These are phyloP conservation scores for Punica granatum DNA, from an alignment of 345 rosid genomes.

Conservation along the genomic window DNA sequence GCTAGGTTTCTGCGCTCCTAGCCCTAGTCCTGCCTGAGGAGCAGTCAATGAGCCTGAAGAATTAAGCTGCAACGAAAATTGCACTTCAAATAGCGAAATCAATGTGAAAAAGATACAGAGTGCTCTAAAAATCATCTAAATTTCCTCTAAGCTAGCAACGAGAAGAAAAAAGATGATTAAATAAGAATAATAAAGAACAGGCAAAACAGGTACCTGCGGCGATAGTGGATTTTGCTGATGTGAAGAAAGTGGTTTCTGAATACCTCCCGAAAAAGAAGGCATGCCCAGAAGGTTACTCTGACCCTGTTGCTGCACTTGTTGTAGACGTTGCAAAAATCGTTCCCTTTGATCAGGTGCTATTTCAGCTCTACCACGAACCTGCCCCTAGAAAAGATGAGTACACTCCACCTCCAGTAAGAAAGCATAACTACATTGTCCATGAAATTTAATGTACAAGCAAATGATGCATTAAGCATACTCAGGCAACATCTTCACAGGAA, in stretches of 20 bases:
- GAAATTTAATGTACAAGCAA: background rate
- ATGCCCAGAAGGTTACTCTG: slow-evolving; percentile 67
- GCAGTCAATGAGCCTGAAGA: slow-evolving; percentile 43
- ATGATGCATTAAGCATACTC: background rate
- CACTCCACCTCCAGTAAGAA: background rate
- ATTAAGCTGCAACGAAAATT: slow-evolving; percentile 34
- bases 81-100: background rate
- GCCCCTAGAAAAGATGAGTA: slow-evolving; percentile 31
- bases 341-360: slow-evolving; percentile 91
- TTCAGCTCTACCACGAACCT: slow-evolving; percentile 77
- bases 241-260: slow-evolving; percentile 78
- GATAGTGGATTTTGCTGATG: slow-evolving; percentile 62
- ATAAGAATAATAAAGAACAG: background rate
- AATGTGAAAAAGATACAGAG: background rate
- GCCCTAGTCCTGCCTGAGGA: slow-evolving; percentile 40
- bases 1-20: slow-evolving; percentile 63
- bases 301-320: slow-evolving; percentile 89
- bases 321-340: slow-evolving; percentile 68
- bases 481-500: background rate
- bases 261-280: slow-evolving; percentile 67
- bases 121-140: slow-evolving; percentile 1
- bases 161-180: background rate
- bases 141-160: background rate
- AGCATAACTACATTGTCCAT: background rate
- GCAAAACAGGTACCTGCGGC: background rate